phyloP scores from a whole-genome alignment of 2,329 filamentous ascomycete species.

The Cercospora zeina region DNA sequence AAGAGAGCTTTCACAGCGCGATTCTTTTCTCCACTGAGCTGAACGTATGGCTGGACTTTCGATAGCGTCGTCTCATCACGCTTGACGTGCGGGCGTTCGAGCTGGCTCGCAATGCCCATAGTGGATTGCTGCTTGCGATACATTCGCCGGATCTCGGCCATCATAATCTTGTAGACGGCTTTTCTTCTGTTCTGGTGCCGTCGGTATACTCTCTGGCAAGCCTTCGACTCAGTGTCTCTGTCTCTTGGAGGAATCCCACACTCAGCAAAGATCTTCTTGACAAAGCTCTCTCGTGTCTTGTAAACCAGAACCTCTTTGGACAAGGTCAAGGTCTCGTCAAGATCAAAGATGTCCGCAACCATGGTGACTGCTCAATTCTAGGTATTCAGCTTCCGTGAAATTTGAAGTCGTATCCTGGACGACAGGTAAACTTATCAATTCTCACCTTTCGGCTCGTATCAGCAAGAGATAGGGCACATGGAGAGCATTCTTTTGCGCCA shows the following conservation, averaged over 20 bases:
- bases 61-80: background rate
- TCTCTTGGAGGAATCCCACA: background rate
- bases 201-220: constrained; percentile 14
- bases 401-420: no score
- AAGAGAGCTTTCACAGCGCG: constrained; percentile 14
- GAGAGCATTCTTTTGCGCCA: no score
- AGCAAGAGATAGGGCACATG: no score
- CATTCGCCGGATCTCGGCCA: background rate
- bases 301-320: background rate
- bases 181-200: constrained; percentile 5
- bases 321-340: no score
- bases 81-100: background rate
- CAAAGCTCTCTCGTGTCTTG: constrained; percentile 3
- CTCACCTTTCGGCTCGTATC: no score
- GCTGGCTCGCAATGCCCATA: constrained; percentile 8
- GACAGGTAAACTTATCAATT: no score
- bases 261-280: background rate
- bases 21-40: constrained; percentile 7
- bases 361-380: no score
- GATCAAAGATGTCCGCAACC: no score
- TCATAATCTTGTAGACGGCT: constrained; percentile 5
- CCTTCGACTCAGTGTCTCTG: constrained; percentile 2
- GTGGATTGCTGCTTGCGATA: constrained; percentile 11
- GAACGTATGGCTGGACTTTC: background rate
- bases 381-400: no score